Evolutionary conservation across 202 grass and related monocot genomes (phyloP), one percentile per base, ranked within the genome.

Genomic region (Carex arenaria): DNA sequence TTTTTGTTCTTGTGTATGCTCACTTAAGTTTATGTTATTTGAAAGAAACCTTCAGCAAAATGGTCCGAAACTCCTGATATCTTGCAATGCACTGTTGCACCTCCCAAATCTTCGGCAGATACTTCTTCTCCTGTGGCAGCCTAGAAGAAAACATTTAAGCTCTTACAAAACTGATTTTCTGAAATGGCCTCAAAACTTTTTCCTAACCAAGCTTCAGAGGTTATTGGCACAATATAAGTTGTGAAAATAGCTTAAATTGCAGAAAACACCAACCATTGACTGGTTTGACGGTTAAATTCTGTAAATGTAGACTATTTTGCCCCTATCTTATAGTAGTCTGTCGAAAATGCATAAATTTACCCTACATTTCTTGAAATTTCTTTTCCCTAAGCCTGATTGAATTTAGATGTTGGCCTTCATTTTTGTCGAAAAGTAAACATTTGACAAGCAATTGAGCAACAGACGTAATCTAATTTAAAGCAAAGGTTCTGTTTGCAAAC

Each of bases 71-170:
- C 92, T 87, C 95, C 95, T 84, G 92, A 98, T 85, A 95, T 84
- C 78, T 91, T 98, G 87, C 95, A 98, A 91, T 98, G 95, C 73
- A 98, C 68, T 52, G 89, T 90, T 84, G 95, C 95, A 80, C 95
- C 95, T 93, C 95, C 95, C 86, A 98, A 90, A 88, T 98, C 92
- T 89, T 98, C 95, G 70, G 92, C 92, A 67, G 95, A 98, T 83
- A 98, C 90, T 85, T 95, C 92, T 84, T 95, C 95, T 60, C 95
- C 95, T 43, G 95, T 98, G 78, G 95, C 95, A 92, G 95, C 95
- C 95, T 98, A 84, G 80, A 90, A 79, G 30, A 77, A 76, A 77
- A 56, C 28, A 77, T 59, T 30, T 45, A 34, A 77, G 53, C 28
- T 36, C 23, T 74, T 54, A 82, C 53, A 18, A 59, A 59, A 79